phyloP scores from a whole-genome alignment of 2,329 filamentous ascomycete species.

The Cercospora canescens region DNA sequence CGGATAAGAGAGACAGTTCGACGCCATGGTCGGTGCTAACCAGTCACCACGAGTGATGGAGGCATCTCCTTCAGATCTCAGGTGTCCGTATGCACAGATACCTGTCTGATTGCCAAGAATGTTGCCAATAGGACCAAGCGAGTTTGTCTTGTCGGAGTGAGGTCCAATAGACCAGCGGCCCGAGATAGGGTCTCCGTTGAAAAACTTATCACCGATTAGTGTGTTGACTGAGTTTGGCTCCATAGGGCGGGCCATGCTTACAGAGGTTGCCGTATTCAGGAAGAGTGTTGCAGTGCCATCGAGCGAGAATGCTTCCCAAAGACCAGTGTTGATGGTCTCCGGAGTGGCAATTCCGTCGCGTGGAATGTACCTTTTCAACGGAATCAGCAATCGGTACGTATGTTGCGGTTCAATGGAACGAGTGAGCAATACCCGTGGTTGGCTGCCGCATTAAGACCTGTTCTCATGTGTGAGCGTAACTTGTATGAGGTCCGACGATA shows the following conservation, averaged over 20 bases:
- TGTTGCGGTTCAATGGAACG: background rate
- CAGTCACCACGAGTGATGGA: constrained; percentile 32
- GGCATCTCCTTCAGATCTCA: constrained; percentile 28
- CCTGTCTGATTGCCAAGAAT: constrained; percentile 28
- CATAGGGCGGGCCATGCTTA: background rate
- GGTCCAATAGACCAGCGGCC: constrained; percentile 32
- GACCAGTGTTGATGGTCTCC: constrained; percentile 26
- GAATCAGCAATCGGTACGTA: background rate
- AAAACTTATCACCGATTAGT: constrained; percentile 17
- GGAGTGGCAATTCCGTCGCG: constrained; percentile 23
- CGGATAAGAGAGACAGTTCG: constrained; percentile 30
- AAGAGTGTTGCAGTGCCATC: constrained; percentile 27
- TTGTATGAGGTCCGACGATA: no score
- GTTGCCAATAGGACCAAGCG: constrained; percentile 25
- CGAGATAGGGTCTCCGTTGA: constrained; percentile 19
- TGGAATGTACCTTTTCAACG: constrained; percentile 17
- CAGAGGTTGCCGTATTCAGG: constrained; percentile 27
- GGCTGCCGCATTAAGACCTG: constrained; percentile 23
- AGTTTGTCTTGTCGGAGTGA: constrained; percentile 24
- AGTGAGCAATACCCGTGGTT: constrained; percentile 33
- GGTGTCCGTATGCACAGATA: constrained; percentile 30
- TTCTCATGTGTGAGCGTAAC: background rate
- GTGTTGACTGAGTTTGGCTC: no score
- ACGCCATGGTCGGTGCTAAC: constrained; percentile 28
- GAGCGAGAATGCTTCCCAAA: constrained; percentile 21